Percentiles rank a stretch among this genome's conserved stretches.
phyloP scores from a whole-genome alignment of 2,329 filamentous ascomycete genomes.

The Aspergillus brasiliensis region DNA sequence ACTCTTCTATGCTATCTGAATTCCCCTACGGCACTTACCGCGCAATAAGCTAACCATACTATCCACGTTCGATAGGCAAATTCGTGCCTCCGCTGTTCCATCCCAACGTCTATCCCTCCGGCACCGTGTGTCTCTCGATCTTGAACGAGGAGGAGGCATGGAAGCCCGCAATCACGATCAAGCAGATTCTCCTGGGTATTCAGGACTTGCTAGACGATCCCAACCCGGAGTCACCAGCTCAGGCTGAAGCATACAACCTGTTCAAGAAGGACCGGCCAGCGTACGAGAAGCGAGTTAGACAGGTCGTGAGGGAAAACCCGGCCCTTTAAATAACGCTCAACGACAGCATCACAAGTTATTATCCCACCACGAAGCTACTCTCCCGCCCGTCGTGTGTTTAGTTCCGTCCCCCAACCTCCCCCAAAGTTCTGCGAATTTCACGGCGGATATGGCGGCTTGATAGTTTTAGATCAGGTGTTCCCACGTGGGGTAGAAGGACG shows the following conservation, averaged over 20 bases:
- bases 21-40: background rate
- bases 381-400: background rate
- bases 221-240: conserved; percentile 93
- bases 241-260: conserved; percentile 95
- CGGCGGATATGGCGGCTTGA: conserved; percentile 12
- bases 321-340: conserved; percentile 57
- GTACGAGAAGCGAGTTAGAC: conserved; percentile 85
- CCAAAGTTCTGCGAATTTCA: background rate
- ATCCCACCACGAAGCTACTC: background rate
- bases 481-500: conserved; percentile 10
- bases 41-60: background rate
- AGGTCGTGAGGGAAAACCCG: conserved; percentile 87
- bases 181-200: conserved; percentile 93
- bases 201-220: conserved; percentile 95
- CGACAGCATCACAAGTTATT: background rate
- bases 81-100: conserved; percentile 96
- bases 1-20: no score
- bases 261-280: conserved; percentile 87
- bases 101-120: conserved; percentile 97
- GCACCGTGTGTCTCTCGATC: conserved; percentile 95
- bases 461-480: background rate
- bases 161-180: conserved; percentile 98
- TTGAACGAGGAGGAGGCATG: conserved; percentile 98
- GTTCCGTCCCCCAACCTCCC: background rate
- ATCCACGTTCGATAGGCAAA: conserved; percentile 66